Conservation (phyloP, 1,284 basidiomycete species). For the Irpex rosettiformis region DNA sequence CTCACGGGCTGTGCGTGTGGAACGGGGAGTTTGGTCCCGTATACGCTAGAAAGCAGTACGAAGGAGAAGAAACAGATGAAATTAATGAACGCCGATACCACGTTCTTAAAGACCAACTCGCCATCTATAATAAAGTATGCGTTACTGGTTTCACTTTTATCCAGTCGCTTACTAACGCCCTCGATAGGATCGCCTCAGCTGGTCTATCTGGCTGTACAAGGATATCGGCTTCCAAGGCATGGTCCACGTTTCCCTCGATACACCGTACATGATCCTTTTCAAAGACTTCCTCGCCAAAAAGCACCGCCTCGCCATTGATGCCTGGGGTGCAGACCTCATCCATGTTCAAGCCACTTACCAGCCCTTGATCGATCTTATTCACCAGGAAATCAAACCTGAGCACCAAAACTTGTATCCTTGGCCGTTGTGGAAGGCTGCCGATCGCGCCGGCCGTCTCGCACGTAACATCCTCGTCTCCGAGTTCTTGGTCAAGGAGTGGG, state of each 20-base stretch:
- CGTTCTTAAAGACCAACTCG: conserved; percentile 72
- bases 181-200: conserved; percentile 59
- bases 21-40: conserved; percentile 78
- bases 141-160: background rate
- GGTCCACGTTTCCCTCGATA: conserved; percentile 65
- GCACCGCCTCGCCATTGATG: conserved; percentile 58
- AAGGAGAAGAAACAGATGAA: conserved; percentile 54
- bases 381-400: conserved; percentile 38
- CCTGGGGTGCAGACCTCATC: conserved; percentile 59
- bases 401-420: conserved; percentile 46
- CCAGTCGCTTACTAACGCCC: background rate
- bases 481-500: conserved; percentile 63
- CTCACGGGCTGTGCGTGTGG: conserved; percentile 66
- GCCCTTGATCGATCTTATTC: conserved; percentile 53
- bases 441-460: conserved; percentile 49
- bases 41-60: conserved; percentile 57
- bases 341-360: conserved; percentile 49
- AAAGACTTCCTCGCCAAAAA: conserved; percentile 61
- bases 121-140: conserved; percentile 60
- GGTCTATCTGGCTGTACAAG: conserved; percentile 87
- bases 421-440: conserved; percentile 45
- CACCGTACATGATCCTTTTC: conserved; percentile 68
- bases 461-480: conserved; percentile 63
- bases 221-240: conserved; percentile 85
- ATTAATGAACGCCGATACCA: conserved; percentile 64